Evolutionary conservation across 2,329 filamentous ascomycete genomes (phyloP).

Genomic region (Ophiostoma australiae): DNA sequence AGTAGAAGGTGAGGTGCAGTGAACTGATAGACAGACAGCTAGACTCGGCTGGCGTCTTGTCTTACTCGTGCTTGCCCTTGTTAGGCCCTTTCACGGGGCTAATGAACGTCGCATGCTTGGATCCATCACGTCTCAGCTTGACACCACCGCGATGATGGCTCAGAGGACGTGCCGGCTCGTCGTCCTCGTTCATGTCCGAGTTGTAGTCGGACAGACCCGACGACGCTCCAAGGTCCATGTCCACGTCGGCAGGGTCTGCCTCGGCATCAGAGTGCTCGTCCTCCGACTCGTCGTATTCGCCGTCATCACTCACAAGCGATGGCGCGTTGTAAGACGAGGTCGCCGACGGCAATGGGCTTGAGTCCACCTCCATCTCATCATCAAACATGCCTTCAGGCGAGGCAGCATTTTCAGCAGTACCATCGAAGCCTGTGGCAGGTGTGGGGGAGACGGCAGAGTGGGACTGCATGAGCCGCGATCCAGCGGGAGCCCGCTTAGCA

Average conservation of each 20-base stretch:
- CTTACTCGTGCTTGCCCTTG: constrained; percentile 34
- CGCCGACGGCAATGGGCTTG: constrained; percentile 64
- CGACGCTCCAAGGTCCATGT: constrained; percentile 51
- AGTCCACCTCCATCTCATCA: constrained; percentile 51
- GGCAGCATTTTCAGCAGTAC: constrained; percentile 13
- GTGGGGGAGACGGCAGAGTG: constrained; percentile 37
- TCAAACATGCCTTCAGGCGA: constrained; percentile 36
- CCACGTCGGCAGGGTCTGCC: constrained; percentile 48
- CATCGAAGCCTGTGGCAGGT: constrained; percentile 27
- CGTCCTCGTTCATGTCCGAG: constrained; percentile 50
- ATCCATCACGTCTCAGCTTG: constrained; percentile 50
- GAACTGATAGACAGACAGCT: too few relatives aligned
- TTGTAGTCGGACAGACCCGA: constrained; percentile 57
- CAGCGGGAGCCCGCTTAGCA: constrained; percentile 55
- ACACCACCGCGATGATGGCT: constrained; percentile 42
- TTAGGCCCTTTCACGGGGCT: constrained; percentile 44
- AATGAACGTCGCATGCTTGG: constrained; percentile 54
- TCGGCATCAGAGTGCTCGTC: constrained; percentile 59
- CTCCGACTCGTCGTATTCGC: constrained; percentile 70
- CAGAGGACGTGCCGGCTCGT: constrained; percentile 37
- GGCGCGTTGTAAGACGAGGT: constrained; percentile 66
- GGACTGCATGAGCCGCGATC: constrained; percentile 40
- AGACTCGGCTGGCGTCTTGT: background rate
- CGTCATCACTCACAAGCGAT: constrained; percentile 74
- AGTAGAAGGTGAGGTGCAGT: constrained; percentile 7